Evolutionary conservation across 495 filamentous ascomycete species (phyloP).

Genomic region (Penicillium turbatum): DNA sequence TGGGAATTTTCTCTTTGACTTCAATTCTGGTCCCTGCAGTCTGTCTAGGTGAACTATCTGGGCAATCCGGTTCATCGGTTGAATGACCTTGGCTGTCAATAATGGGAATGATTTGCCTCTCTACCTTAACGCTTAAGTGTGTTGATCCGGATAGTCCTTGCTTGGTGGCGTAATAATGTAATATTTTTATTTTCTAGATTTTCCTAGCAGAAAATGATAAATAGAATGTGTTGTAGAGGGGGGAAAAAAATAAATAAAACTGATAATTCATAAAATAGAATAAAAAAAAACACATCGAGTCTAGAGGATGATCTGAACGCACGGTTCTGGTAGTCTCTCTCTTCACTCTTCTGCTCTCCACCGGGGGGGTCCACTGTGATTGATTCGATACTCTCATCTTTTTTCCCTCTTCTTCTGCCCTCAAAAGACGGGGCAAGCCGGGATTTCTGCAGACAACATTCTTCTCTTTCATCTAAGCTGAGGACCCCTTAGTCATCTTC

Average conservation of each 20-base stretch:
- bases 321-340: constrained; percentile 5
- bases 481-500: constrained; percentile 19
- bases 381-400: constrained; percentile 21
- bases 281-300: constrained; percentile 3
- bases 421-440: constrained; percentile 24
- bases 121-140: not conserved
- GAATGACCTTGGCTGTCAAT: not conserved
- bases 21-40: constrained; percentile 13
- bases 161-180: constrained; percentile 22
- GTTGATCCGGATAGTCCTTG: constrained; percentile 18
- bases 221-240: not conserved
- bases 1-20: constrained; percentile 11
- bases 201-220: not conserved
- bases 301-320: constrained; percentile 9
- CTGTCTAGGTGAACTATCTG: constrained; percentile 1
- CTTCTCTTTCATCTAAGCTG: constrained; percentile 19
- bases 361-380: constrained; percentile 9
- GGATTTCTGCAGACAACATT: constrained; percentile 32
- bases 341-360: constrained; percentile 1
- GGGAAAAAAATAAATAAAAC: not conserved
- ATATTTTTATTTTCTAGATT: not conserved
- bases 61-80: not conserved
- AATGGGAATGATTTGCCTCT: constrained; percentile 1
- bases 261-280: not conserved
- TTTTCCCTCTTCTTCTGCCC: constrained; percentile 7